phyloP scores from a whole-genome alignment of 1,284 basidiomycete genomes.

The Athelia psychrophila region DNA sequence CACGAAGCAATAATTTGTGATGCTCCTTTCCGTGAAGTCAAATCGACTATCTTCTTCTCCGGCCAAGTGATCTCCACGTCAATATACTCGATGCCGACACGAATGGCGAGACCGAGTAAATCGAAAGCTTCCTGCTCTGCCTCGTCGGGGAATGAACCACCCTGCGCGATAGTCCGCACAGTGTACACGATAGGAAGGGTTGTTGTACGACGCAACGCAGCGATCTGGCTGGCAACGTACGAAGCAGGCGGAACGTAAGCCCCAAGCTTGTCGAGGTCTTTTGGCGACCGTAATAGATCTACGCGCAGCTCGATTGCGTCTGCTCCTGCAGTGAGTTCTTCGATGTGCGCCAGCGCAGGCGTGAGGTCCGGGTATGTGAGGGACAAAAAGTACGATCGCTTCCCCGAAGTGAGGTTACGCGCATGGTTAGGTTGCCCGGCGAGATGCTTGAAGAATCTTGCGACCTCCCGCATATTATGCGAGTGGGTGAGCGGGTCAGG shows the following conservation, averaged over 20 bases:
- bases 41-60: conserved; percentile 55
- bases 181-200: conserved; percentile 91
- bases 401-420: conserved; percentile 52
- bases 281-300: conserved; percentile 74
- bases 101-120: conserved; percentile 78
- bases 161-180: conserved; percentile 85
- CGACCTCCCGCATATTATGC: conserved; percentile 42
- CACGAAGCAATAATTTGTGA: conserved; percentile 89
- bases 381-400: conserved; percentile 87
- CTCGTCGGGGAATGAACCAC: conserved; percentile 88
- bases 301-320: conserved; percentile 95
- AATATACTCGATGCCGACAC: conserved; percentile 88
- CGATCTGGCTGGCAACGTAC: conserved; percentile 84
- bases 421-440: conserved; percentile 75
- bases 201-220: conserved; percentile 76
- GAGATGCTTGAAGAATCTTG: conserved; percentile 87
- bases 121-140: conserved; percentile 74
- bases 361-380: conserved; percentile 90
- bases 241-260: conserved; percentile 64
- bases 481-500: conserved; percentile 23
- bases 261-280: conserved; percentile 40
- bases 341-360: conserved; percentile 67
- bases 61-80: conserved; percentile 88
- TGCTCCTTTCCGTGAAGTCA: conserved; percentile 65
- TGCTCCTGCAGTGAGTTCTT: conserved; percentile 77